Evolutionary conservation across 192 early-diverging fungal genomes (phyloP), one percentile per base, ranked within the genome.

Genomic region (Rhizoclosmatium sp.): DNA sequence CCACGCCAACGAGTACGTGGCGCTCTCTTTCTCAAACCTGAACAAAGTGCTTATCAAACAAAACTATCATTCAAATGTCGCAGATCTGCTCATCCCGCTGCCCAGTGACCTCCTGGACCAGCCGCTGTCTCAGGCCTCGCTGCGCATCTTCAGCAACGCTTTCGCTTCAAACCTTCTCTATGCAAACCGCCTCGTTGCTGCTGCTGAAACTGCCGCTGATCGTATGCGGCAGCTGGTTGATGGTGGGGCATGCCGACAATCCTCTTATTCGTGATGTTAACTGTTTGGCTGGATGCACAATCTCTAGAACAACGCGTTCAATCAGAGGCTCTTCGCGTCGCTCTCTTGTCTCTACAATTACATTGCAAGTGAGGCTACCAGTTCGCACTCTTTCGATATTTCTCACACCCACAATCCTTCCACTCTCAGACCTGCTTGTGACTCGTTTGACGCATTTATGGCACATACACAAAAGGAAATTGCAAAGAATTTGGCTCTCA

Each of bases 381-480:
- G 3, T 72, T 78, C 74, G 44, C 14, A 23, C 42, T 56, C 31
- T 45, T 40, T 40, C 41, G 16, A 14, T 40, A 44, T 16, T 59
- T 19, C 67, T 23, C 39, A 5, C 10, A 39, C 47, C 21, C 3
- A 10, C 61, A 56, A 69, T 42, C 21, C 2, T 62, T 65, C 71
- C 40, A 41, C 2, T 44, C n/a, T 54, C 2, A 82, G 69, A 41
- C 60, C 76, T 2, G 59, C 42, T 1, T 44, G 42, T 41, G 82
- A 82, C 40, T 46, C 71, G 42, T 83, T 85, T 81, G 79, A 81
- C 21, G 2, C 49, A 2, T 83, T 81, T 49, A 78, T 82, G 45
- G 23, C 61, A 19, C 82, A 82, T 56, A 78, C 87, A 2, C 83
- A 86, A 69, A 81, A 75, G 56, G 84, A 86, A 66, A 69, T 88